phyloP scores from a whole-genome alignment of 768 basidiomycete genomes.

The Lenzites betulinus region DNA sequence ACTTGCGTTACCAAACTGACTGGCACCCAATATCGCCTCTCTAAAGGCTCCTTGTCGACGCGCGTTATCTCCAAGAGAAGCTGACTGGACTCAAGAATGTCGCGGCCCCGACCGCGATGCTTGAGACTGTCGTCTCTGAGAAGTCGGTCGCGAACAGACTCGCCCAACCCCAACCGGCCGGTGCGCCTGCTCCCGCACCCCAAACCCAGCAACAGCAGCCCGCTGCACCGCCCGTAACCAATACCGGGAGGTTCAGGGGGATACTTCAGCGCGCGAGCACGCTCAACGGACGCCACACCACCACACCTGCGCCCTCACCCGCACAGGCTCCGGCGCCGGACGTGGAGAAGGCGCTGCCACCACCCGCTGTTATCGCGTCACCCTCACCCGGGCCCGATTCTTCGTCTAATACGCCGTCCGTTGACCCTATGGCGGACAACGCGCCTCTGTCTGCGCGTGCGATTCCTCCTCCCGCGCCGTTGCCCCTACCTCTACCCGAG shows the following conservation, averaged over 20 bases:
- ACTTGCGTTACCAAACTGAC: slow-evolving; percentile 1
- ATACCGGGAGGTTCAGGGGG: slow-evolving; percentile 25
- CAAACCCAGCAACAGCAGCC: slow-evolving; percentile 11
- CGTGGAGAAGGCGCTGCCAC: slow-evolving; percentile 28
- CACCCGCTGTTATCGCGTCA: slow-evolving; percentile 19
- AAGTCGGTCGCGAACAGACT: slow-evolving; percentile 41
- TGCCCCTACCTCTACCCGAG: neutral
- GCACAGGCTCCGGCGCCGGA: slow-evolving; percentile 23
- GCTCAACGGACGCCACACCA: slow-evolving; percentile 20
- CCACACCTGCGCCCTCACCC: slow-evolving; percentile 8
- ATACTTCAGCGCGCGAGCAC: slow-evolving; percentile 28
- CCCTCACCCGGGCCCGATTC: slow-evolving; percentile 17
- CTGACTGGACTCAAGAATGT: slow-evolving; percentile 76
- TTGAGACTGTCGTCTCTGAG: slow-evolving; percentile 85
- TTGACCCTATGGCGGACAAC: slow-evolving; percentile 21
- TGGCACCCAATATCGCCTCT: slow-evolving; percentile 8
- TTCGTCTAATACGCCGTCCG: neutral
- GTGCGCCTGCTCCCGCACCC: too few relatives aligned
- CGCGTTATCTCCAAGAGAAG: slow-evolving; percentile 73
- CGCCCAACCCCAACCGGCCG: neutral
- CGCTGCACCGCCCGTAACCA: slow-evolving; percentile 1
- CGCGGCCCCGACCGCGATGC: slow-evolving; percentile 66
- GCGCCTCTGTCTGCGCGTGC: neutral
- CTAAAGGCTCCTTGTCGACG: slow-evolving; percentile 76
- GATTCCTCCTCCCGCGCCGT: neutral